Conservation (phyloP, 495 filamentous ascomycete species). For the Alectoria sarmentosa region DNA sequence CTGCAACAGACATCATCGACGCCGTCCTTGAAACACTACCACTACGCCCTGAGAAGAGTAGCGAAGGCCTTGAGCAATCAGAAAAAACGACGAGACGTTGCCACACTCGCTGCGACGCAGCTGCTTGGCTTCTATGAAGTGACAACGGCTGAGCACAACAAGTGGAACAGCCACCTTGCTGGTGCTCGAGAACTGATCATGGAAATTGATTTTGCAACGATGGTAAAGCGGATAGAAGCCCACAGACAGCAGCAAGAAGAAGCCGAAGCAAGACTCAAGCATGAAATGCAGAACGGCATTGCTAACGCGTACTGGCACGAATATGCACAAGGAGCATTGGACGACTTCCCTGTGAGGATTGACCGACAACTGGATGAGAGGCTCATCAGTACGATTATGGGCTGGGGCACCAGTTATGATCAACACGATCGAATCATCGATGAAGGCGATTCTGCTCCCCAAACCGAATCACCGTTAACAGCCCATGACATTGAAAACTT, state of each 20-base stretch:
- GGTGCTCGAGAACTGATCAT: conserved; percentile 76
- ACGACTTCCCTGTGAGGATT: conserved; percentile 36
- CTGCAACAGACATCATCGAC: conserved; percentile 64
- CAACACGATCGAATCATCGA: conserved; percentile 38
- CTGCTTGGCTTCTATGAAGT: conserved; percentile 91
- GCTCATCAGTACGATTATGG: conserved; percentile 40
- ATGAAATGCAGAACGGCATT: neutral
- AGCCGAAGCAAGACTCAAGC: conserved; percentile 7
- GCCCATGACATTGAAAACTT: conserved; percentile 70
- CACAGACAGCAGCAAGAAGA: conserved; percentile 28
- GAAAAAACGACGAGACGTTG: conserved; percentile 62
- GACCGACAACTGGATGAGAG: conserved; percentile 37
- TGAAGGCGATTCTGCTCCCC: conserved; percentile 21
- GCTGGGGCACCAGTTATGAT: conserved; percentile 41
- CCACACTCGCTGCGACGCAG: conserved; percentile 82
- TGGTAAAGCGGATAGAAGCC: conserved; percentile 62
- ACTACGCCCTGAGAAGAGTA: conserved; percentile 71
- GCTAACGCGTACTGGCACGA: conserved; percentile 10
- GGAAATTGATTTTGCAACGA: conserved; percentile 70
- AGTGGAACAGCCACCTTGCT: conserved; percentile 88
- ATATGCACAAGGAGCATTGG: conserved; percentile 9
- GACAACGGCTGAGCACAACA: conserved; percentile 87
- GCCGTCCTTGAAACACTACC: conserved; percentile 86
- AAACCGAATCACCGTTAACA: conserved; percentile 42
- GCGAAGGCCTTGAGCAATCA: conserved; percentile 66